These are phyloP conservation scores for Cicer arietinum DNA, from an alignment of 306 rosid species.

Conservation along the genomic window DNA sequence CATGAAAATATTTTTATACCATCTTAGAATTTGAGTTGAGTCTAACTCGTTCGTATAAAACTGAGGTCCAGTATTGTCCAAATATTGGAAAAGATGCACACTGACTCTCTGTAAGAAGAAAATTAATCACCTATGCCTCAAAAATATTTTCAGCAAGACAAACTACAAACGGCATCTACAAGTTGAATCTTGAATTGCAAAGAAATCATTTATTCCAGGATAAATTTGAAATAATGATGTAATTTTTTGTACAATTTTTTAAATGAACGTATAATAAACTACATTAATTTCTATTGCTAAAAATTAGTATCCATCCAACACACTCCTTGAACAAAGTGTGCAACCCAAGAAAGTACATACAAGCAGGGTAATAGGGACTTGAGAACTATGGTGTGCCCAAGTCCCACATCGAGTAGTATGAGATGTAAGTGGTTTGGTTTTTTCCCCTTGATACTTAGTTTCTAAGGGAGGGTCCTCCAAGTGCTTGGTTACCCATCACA, in stretches of 20 bases:
- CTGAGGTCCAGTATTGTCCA: conserved; percentile 13
- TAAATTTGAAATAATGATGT: background rate
- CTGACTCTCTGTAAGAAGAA: conserved; percentile 8
- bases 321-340: conserved; percentile 10
- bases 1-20: background rate
- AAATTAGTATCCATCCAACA: conserved; percentile 2
- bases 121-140: conserved; percentile 5
- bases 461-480: too few relatives aligned
- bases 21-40: background rate
- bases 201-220: background rate
- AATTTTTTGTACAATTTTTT: background rate
- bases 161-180: conserved; percentile 9
- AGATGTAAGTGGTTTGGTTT: too few relatives aligned
- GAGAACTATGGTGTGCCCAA: too few relatives aligned
- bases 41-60: background rate
- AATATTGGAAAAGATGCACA: conserved; percentile 13
- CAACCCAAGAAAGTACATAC: conserved; percentile 5
- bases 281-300: background rate
- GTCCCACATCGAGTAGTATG: too few relatives aligned
- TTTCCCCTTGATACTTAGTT: too few relatives aligned
- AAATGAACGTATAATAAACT: background rate
- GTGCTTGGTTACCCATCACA: too few relatives aligned
- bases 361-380: background rate
- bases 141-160: conserved; percentile 19
- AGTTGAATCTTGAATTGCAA: conserved; percentile 12